Evolutionary conservation across 352 stramenopile genomes (phyloP), one percentile per base, ranked within the genome.

Genomic region (Pythium utonaiense): DNA sequence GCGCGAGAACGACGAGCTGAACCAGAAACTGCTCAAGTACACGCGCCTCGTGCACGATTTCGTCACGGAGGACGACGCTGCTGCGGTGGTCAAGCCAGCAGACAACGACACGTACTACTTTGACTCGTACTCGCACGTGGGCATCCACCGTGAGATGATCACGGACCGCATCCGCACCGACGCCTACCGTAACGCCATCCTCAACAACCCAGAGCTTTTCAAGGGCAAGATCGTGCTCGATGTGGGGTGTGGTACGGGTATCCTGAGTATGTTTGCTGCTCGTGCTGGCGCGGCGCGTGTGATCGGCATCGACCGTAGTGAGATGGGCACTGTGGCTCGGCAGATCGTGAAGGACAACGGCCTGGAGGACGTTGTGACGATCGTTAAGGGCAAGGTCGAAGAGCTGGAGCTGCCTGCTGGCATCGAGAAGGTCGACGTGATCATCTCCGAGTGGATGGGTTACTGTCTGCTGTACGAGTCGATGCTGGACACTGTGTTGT

Each of bases 401-500:
- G 88, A 97, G 61, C 83, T 97, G n/a, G 82, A 97, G 53, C 73
- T 99, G 16, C 95, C 95, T 0, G 44, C 36, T 6, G 58, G 58
- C 40, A 90, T 98, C 28, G 75, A 94, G 45, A 80, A 96, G 50
- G 93, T 99, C 38, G 96, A 99, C 73, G 96, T 99, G 51, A 98
- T 99, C 70, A 93, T 99, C 31, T 98, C 89, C 22, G 96, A 99
- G 80, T 99, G 96, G 96, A 99, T 99, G 96, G 96, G 96, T 42
- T 99, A 99, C 75, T 98, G 95, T 63, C 74, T 99, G 31, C 70
- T 99, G 19, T 99, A 99, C 71, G 96, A 99, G 78, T 98, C 88
- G 30, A 99, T 99, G 96, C 83, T 99, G 21, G 95, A 98, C 68
- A 98, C 95, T 9, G 96, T 99, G 22, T 73, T 99, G 14, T 98